These are phyloP conservation scores for Orbilia ellipsospora DNA, from an alignment of 2,329 filamentous ascomycete species.

Conservation along the genomic window DNA sequence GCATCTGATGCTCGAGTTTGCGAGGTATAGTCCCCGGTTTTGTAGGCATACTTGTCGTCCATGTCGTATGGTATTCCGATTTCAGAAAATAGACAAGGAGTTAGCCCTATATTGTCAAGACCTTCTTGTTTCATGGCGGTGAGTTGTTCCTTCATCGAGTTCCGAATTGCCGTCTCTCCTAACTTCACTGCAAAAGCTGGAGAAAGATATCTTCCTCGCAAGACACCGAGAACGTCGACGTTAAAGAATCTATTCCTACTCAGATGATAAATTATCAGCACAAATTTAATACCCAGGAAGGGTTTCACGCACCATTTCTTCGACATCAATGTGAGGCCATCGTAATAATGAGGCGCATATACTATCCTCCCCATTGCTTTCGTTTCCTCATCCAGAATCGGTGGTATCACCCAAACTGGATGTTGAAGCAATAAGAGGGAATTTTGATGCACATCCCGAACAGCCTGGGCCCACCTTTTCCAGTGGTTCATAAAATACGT, in stretches of 20 bases:
- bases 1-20: conserved; percentile 94
- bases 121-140: conserved; percentile 85
- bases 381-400: conserved; percentile 77
- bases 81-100: conserved; percentile 90
- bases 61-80: conserved; percentile 99
- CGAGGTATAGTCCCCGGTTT: conserved; percentile 92
- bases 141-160: conserved; percentile 90
- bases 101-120: conserved; percentile 72
- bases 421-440: conserved; percentile 92
- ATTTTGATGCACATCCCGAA: conserved; percentile 79
- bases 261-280: conserved; percentile 5
- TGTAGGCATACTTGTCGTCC: conserved; percentile 95
- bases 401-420: conserved; percentile 90
- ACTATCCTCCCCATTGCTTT: conserved; percentile 72
- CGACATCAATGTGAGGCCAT: conserved; percentile 94
- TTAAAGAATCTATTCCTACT: conserved; percentile 89
- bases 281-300: neutral
- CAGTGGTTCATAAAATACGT: conserved; percentile 90
- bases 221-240: conserved; percentile 90
- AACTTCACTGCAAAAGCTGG: conserved; percentile 93
- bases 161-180: conserved; percentile 87
- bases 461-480: conserved; percentile 77
- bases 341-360: conserved; percentile 95
- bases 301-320: conserved; percentile 79
- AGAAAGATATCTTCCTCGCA: conserved; percentile 86